phyloP scores from a whole-genome alignment of 139 green algal genomes.

The Diplosphaera chodatii region DNA sequence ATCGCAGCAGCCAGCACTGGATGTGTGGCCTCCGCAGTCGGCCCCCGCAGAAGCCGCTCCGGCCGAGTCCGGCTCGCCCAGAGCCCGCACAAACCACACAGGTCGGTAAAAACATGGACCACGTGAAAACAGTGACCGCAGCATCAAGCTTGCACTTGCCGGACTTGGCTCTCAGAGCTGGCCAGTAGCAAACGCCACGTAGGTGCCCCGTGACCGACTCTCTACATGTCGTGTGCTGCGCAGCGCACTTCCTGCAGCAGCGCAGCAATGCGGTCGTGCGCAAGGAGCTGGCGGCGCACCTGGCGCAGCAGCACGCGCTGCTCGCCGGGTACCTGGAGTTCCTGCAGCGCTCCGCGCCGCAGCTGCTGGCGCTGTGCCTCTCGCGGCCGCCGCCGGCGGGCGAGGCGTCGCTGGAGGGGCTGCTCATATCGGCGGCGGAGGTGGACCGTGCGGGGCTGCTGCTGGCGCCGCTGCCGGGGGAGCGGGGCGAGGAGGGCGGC shows the following conservation, averaged over 20 bases:
- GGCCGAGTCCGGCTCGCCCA: slow-evolving; percentile 5
- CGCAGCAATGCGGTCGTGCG: slow-evolving; percentile 22
- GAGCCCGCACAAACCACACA: neutral
- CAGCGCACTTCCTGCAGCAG: slow-evolving; percentile 24
- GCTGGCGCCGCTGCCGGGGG: slow-evolving; percentile 13
- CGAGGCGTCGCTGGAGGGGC: slow-evolving; percentile 9
- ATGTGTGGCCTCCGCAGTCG: slow-evolving; percentile 57
- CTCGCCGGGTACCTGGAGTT: slow-evolving; percentile 31
- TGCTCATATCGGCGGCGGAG: slow-evolving; percentile 40
- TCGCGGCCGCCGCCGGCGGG: slow-evolving; percentile 1
- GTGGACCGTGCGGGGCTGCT: slow-evolving; percentile 63
- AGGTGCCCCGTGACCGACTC: no score
- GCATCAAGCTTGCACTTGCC: no score
- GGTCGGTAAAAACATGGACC: no score
- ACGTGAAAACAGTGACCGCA: no score
- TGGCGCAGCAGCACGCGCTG: slow-evolving; percentile 37
- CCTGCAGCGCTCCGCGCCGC: slow-evolving; percentile 15
- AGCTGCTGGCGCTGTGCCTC: slow-evolving; percentile 28
- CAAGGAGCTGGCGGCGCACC: slow-evolving; percentile 18
- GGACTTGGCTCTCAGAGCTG: no score
- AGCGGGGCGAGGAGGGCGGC: slow-evolving; percentile 9
- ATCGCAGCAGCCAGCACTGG: slow-evolving; percentile 44
- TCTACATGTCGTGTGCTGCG: no score
- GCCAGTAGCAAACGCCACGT: no score
- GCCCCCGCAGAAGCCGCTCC: slow-evolving; percentile 19